Evolutionary conservation across 2,329 filamentous ascomycete species (phyloP).

Genomic region (Exophiala phaeomuriformis): DNA sequence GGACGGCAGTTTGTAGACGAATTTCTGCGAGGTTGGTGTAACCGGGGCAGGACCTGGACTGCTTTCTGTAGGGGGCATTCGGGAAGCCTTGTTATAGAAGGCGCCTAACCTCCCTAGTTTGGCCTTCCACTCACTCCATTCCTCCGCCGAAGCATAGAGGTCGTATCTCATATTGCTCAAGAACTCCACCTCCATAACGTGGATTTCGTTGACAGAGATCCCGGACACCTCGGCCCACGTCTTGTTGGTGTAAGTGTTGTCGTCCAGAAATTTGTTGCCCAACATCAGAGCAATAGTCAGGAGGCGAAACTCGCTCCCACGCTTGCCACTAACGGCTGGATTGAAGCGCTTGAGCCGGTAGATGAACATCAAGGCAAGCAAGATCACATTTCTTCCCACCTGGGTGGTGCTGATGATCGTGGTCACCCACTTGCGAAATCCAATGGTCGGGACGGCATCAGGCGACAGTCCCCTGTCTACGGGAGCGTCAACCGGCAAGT

Average conservation of each 20-base stretch:
- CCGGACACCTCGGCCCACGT: conserved; percentile 98
- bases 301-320: conserved; percentile 85
- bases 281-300: conserved; percentile 95
- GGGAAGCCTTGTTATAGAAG: conserved; percentile 67
- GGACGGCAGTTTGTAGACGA: conserved; percentile 30
- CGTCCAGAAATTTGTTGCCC: conserved; percentile 96
- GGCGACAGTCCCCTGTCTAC: conserved; percentile 51
- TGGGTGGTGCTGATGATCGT: conserved; percentile 88
- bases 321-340: conserved; percentile 78
- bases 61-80: conserved; percentile 31
- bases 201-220: conserved; percentile 88
- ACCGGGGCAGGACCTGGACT: conserved; percentile 23
- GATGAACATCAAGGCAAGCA: conserved; percentile 84
- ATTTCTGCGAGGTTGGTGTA: conserved; percentile 31
- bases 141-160: conserved; percentile 71
- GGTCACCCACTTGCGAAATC: conserved; percentile 90
- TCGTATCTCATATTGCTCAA: conserved; percentile 97
- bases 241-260: conserved; percentile 99
- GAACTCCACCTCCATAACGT: conserved; percentile 99
- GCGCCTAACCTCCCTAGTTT: conserved; percentile 75
- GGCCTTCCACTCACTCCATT: conserved; percentile 82
- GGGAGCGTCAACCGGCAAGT: conserved; percentile 39
- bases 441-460: conserved; percentile 67
- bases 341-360: conserved; percentile 89
- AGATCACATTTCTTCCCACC: conserved; percentile 89